phyloP scores from a whole-genome alignment of 2,329 filamentous ascomycete genomes.

The Colletotrichum sublineola region DNA sequence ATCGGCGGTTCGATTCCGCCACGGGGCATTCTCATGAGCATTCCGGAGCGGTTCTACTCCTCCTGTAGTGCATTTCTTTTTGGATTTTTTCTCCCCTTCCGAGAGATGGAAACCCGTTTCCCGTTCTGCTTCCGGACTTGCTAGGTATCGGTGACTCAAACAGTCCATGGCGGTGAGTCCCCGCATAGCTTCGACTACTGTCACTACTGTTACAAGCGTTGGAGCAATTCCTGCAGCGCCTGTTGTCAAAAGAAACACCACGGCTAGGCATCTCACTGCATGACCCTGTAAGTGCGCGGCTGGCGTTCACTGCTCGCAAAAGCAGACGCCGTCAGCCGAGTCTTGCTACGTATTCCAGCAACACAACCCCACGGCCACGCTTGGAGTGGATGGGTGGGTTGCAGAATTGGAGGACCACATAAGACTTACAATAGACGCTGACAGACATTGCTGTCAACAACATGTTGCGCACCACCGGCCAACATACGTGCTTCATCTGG shows the following conservation, averaged over 20 bases:
- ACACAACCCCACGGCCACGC: not conserved
- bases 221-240: too few relatives aligned
- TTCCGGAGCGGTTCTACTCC: not conserved
- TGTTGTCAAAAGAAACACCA: too few relatives aligned
- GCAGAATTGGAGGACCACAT: not conserved
- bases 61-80: not conserved
- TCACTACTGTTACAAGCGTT: too few relatives aligned
- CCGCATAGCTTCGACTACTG: too few relatives aligned
- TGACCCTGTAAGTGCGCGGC: not conserved
- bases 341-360: not conserved
- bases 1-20: constrained; percentile 24
- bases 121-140: not conserved
- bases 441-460: not conserved
- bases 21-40: not conserved
- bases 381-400: too few relatives aligned
- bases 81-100: not conserved
- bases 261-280: too few relatives aligned
- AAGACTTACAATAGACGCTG: not conserved
- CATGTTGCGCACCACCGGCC: not conserved
- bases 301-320: too few relatives aligned
- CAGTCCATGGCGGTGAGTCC: not conserved
- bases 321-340: too few relatives aligned
- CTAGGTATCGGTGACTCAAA: not conserved
- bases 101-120: not conserved
- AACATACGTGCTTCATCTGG: not conserved